Conservation (phyloP, 805 yeast genomes). For the Yarrowia sp. region DNA sequence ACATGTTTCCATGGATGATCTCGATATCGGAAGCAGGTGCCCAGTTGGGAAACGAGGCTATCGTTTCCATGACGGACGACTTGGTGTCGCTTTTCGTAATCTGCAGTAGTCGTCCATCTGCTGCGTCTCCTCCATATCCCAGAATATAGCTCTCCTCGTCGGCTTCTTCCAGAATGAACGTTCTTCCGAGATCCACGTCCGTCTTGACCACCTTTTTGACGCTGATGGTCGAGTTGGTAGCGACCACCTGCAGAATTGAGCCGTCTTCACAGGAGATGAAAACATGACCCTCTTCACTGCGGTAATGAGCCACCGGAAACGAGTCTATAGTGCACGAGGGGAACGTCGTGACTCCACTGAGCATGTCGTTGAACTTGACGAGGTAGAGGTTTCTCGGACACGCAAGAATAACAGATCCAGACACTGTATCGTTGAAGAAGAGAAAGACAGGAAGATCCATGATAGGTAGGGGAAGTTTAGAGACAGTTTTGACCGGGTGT, state of each 20-base stretch:
- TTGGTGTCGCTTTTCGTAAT: constrained; percentile 1
- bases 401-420: constrained; percentile 30
- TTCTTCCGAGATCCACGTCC: constrained; percentile 12
- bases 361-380: constrained; percentile 29
- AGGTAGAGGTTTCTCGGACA: constrained; percentile 15
- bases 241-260: constrained; percentile 4
- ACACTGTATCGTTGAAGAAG: constrained; percentile 20
- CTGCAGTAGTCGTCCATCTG: constrained; percentile 12
- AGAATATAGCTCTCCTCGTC: constrained; percentile 29
- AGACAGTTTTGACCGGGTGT: constrained; percentile 30
- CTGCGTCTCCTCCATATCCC: constrained; percentile 34
- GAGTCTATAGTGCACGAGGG: constrained; percentile 14
- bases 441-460: constrained; percentile 29
- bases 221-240: constrained; percentile 6
- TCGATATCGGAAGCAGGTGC: constrained; percentile 36
- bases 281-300: constrained; percentile 15
- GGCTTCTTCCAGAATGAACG: constrained; percentile 22
- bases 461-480: constrained; percentile 19
- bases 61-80: constrained; percentile 12
- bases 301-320: constrained; percentile 9
- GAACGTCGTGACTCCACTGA: constrained; percentile 25
- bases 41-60: constrained; percentile 33
- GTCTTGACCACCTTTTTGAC: constrained; percentile 8
- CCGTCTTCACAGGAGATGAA: constrained; percentile 31
- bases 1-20: constrained; percentile 20